These are phyloP conservation scores for Brassica cretica DNA, from an alignment of 345 rosid genomes.

Conservation along the genomic window DNA sequence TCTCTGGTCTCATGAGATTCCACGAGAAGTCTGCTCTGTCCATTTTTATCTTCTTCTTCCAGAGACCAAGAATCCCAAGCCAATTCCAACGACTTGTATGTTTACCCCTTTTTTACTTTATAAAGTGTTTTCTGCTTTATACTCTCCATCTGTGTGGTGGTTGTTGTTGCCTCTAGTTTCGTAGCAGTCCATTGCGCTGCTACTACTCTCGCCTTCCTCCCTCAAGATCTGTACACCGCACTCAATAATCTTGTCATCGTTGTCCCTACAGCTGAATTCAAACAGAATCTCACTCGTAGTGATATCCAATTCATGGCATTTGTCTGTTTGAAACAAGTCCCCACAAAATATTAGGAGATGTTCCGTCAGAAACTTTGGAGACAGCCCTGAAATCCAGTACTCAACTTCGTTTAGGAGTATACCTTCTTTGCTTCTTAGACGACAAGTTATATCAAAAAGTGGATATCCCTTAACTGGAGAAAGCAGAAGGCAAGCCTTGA, in stretches of 20 bases:
- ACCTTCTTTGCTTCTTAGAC: background rate
- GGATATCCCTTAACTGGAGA: background rate
- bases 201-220: background rate
- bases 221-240: conserved; percentile 9
- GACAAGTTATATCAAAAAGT: background rate
- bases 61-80: background rate
- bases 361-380: background rate
- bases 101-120: background rate
- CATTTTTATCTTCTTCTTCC: background rate
- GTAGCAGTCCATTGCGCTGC: background rate
- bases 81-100: background rate
- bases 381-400: background rate
- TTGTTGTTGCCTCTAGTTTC: background rate
- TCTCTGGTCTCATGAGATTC: background rate
- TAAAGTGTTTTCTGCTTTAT: background rate
- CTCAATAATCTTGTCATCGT: conserved; percentile 2
- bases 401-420: background rate
- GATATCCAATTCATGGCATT: background rate
- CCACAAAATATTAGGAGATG: conserved; percentile 14
- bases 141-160: background rate
- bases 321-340: background rate
- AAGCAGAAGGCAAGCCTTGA: conserved; percentile 6
- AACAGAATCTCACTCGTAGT: background rate
- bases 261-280: background rate
- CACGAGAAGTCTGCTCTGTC: background rate